These are phyloP conservation scores for Malus hybrid DNA, from an alignment of 331 rosid species.

Conservation along the genomic window DNA sequence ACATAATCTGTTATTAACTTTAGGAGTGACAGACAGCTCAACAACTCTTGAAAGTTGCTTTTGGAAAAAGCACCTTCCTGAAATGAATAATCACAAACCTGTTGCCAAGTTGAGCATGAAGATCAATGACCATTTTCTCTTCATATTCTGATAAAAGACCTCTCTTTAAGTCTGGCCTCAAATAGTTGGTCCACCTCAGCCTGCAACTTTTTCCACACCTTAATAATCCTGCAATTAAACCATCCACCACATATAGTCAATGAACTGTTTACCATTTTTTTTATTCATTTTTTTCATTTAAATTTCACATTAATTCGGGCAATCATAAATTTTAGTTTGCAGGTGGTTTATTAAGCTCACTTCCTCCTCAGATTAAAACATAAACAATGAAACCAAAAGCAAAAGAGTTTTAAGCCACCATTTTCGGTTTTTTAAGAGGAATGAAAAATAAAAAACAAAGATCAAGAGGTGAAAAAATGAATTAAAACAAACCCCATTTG, in stretches of 20 bases:
- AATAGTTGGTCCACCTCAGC: slow-evolving; percentile 79
- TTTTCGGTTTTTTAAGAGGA: neutral
- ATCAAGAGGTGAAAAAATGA: neutral
- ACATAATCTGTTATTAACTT: too few relatives aligned
- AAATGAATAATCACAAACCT: slow-evolving; percentile 23
- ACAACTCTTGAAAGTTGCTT: too few relatives aligned
- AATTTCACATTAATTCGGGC: too few relatives aligned
- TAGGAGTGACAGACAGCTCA: too few relatives aligned
- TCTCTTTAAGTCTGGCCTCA: slow-evolving; percentile 77
- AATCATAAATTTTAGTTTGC: too few relatives aligned
- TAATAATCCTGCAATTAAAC: slow-evolving; percentile 46
- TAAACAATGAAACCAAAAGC: neutral
- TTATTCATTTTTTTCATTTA: too few relatives aligned
- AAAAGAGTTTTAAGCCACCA: neutral
- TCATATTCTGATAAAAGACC: slow-evolving; percentile 73
- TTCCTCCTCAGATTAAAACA: neutral
- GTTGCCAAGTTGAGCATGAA: slow-evolving; percentile 85
- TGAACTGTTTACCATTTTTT: too few relatives aligned
- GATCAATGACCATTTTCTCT: slow-evolving; percentile 81
- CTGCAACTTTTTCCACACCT: slow-evolving; percentile 92
- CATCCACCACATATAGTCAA: too few relatives aligned
- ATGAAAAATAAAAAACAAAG: neutral
- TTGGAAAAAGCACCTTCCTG: too few relatives aligned
- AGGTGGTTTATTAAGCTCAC: neutral
- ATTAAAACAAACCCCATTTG: neutral